These are phyloP conservation scores for Bifiguratus adelaidae DNA, from an alignment of 192 early-diverging fungal species.

Conservation along the genomic window DNA sequence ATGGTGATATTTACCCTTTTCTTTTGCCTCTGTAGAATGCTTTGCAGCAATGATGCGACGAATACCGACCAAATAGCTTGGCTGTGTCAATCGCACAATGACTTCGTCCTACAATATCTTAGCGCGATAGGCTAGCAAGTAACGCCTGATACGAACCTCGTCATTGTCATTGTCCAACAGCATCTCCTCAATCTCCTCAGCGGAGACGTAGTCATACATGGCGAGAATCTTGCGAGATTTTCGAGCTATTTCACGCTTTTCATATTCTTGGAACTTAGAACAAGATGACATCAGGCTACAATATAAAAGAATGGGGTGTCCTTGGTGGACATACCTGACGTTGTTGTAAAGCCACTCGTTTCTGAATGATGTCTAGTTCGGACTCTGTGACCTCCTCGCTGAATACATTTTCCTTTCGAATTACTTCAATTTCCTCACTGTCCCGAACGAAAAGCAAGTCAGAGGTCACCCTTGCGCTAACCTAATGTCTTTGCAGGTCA, in stretches of 20 bases:
- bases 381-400: constrained; percentile 82
- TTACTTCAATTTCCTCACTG: constrained; percentile 64
- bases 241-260: constrained; percentile 66
- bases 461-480: no score
- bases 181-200: constrained; percentile 81
- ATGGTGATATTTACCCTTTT: constrained; percentile 17
- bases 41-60: constrained; percentile 59
- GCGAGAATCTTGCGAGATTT: constrained; percentile 69
- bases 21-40: constrained; percentile 35
- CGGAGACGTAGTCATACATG: constrained; percentile 66
- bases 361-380: constrained; percentile 84
- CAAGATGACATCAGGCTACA: neutral
- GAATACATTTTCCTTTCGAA: constrained; percentile 84
- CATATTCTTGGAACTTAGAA: constrained; percentile 71
- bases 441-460: no score
- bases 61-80: constrained; percentile 58
- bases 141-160: constrained; percentile 37
- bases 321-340: constrained; percentile 45
- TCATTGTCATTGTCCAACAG: constrained; percentile 71
- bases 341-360: constrained; percentile 84
- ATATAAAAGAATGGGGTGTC: neutral
- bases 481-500: no score
- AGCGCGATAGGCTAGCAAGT: neutral
- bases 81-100: constrained; percentile 75
- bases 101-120: constrained; percentile 59